Evolutionary conservation across 1,284 basidiomycete species (phyloP).

Genomic region (Ceratobasidium theobromae): DNA sequence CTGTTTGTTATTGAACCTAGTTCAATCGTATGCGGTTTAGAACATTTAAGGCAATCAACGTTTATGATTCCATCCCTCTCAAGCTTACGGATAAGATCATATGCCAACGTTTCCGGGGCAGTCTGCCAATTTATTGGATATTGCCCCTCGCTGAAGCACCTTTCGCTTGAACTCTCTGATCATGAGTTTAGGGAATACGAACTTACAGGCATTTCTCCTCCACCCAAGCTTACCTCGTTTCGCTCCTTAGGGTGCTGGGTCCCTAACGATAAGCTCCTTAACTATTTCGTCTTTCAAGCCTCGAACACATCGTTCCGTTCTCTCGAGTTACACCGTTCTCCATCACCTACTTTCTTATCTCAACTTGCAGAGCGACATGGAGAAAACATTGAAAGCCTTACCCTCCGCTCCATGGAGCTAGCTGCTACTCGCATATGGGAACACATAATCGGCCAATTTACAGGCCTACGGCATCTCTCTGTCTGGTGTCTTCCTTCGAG

Average conservation of each 20-base stretch:
- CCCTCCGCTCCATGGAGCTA: conserved; percentile 21
- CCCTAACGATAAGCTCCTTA: background rate
- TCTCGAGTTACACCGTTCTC: conserved; percentile 13
- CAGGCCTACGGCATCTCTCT: conserved; percentile 4
- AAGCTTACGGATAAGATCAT: conserved; percentile 7
- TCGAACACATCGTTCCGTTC: background rate
- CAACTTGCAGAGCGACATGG: background rate
- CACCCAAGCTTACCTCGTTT: conserved; percentile 1
- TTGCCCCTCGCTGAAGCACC: background rate
- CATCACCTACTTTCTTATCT: background rate
- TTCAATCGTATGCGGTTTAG: conserved; percentile 7
- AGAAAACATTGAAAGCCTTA: conserved; percentile 9
- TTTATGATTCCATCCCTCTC: background rate
- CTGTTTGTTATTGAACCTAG: background rate
- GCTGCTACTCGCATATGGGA: background rate
- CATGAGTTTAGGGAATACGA: background rate
- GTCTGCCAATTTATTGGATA: background rate
- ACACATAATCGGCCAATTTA: conserved; percentile 11
- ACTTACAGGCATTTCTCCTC: background rate
- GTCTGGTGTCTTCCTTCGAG: conserved; percentile 9
- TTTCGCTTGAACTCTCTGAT: background rate
- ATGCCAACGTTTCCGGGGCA: background rate
- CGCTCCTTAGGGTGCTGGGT: conserved; percentile 18
- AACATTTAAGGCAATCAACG: background rate
- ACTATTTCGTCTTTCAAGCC: background rate